A percentile compares a stretch with the other conserved stretches of the same genome.
These are phyloP conservation scores for Arthrinium puccinioides DNA, from an alignment of 2,329 filamentous ascomycete species.

Conservation along the genomic window DNA sequence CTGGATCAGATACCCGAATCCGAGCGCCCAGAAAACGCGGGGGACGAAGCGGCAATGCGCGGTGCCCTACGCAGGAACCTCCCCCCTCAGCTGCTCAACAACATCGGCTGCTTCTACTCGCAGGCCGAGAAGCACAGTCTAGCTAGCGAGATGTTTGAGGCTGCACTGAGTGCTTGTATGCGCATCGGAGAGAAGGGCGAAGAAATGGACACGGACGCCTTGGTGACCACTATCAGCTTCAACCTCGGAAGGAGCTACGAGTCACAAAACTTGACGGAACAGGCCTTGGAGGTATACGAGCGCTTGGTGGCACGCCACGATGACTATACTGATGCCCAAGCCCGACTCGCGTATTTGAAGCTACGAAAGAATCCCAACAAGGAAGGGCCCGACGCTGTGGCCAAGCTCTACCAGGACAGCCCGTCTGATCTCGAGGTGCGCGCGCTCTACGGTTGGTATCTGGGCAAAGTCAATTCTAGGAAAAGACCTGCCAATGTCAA, in stretches of 20 bases:
- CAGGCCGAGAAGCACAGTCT: constrained; percentile 74
- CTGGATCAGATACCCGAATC: constrained; percentile 68
- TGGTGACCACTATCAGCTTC: constrained; percentile 94
- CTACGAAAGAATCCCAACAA: constrained; percentile 74
- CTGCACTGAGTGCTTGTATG: constrained; percentile 82
- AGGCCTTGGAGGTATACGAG: constrained; percentile 85
- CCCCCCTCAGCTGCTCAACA: constrained; percentile 88
- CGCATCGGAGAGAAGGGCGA: constrained; percentile 70
- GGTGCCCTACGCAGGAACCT: constrained; percentile 66
- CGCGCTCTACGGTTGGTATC: constrained; percentile 90
- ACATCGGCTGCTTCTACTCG: constrained; percentile 93
- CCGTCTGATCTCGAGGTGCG: constrained; percentile 85
- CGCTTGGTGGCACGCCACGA: constrained; percentile 75
- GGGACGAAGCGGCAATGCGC: constrained; percentile 54
- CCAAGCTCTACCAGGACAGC: constrained; percentile 78
- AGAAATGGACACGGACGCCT: constrained; percentile 75
- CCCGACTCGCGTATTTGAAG: constrained; percentile 83
- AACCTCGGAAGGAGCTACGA: constrained; percentile 94
- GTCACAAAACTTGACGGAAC: constrained; percentile 68
- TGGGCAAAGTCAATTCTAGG: constrained; percentile 72
- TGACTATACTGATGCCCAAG: constrained; percentile 88
- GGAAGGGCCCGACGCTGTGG: constrained; percentile 78
- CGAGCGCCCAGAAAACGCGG: constrained; percentile 52
- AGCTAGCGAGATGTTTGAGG: constrained; percentile 83
- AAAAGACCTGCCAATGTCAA: constrained; percentile 73